Base-by-base conservation (phyloP, 2,329 filamentous ascomycete genomes). In the Fusarium fujikuroi region DNA sequence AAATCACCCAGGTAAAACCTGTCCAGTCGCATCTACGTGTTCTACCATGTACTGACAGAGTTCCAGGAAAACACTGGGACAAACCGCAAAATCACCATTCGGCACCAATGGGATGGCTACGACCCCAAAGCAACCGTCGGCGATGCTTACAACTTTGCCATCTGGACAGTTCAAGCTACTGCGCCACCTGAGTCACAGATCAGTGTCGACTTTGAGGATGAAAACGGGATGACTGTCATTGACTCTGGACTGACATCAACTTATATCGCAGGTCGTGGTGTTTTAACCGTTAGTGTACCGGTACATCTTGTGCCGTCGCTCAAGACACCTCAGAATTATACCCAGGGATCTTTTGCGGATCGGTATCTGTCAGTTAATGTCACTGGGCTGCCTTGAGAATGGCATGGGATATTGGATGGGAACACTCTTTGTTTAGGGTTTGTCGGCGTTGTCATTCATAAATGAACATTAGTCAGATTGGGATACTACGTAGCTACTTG, bases 11-110 rank as follows among this genome's bases (percentile, higher is more conserved):
- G n/a, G 56, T 52, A 19, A 2, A 42, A 16, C 15, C 6, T 14
- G 1, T 0, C 28, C 28, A 30, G 28, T 0, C 21, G 4, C 0
- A 2, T 40, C 0, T 14, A 3, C 11, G 14, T 11, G 4, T 4
- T 2, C 2, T 21, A 15, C 12, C 18, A 28, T 21, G 1, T 0
- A 15, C 47, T 61, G 3, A 61, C 18, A 36, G 3, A 8, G 4
- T 1, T 1, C 3, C 1, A 61, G 58, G 37, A 23, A 32, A 42
- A 14, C 30, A 37, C 6, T 15, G 11, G 19, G 2, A 34, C 37
- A 32, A 43, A 56, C 30, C 47, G 34, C 1, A 56, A 43, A 7
- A 56, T 57, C 28, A 57, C 49, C 3, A 36, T 61, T 32, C 28
- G 28, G 1, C 59, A 61, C 19, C 49, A 53, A 3, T 61, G 59